Base-by-base conservation (phyloP, 1,284 basidiomycete species). In the Cutaneotrichosporon sp. region DNA sequence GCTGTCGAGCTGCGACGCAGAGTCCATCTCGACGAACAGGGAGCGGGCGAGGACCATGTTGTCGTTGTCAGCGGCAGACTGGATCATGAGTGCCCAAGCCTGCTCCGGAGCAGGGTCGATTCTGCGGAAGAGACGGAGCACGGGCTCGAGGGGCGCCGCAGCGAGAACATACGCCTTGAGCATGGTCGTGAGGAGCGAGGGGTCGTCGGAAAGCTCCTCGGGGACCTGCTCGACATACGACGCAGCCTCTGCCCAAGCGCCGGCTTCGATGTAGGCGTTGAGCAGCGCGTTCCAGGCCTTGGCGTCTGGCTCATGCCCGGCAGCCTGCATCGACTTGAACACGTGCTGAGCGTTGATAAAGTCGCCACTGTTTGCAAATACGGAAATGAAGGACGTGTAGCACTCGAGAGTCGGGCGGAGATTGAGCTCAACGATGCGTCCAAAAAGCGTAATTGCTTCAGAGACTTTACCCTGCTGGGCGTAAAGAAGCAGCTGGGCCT, bases 121-220 rank as follows among this genome's bases (percentile, higher is more conserved):
- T 48, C 76, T 77, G 44, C 79, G 75, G 71, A 93, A 91, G 25
- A 90, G 71, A 6, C 76, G 71, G 27, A 84, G 76, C 24, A 93
- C 84, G 27, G 83, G 72, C 32, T 77, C 74, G 63, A 87, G 86
- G 0, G 93, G 89, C 3, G 88, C 81, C 11, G 86, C 87, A 47
- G 89, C 82, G 38, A 86, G 77, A 44, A 97, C 82, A 64, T 90
- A 87, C 1, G 90, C 88, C 75, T 90, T 90, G 62, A 97, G 76
- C 22, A 97, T 79, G 17, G 84, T 84, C 67, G 91, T 90, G 70
- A 83, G 84, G 29, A 86, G 61, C 37, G 62, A 63, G 3, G 68
- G 67, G 14, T 79, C 68, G 1, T 70, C 65, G 19, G 78, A 75
- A 46, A 92, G 72, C 3, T 59, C 27, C 2, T 3, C 3, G 0